Percentiles rank a stretch among this genome's conserved stretches.
phyloP scores from a whole-genome alignment of 1,284 basidiomycete species.

The Pterula multifida region DNA sequence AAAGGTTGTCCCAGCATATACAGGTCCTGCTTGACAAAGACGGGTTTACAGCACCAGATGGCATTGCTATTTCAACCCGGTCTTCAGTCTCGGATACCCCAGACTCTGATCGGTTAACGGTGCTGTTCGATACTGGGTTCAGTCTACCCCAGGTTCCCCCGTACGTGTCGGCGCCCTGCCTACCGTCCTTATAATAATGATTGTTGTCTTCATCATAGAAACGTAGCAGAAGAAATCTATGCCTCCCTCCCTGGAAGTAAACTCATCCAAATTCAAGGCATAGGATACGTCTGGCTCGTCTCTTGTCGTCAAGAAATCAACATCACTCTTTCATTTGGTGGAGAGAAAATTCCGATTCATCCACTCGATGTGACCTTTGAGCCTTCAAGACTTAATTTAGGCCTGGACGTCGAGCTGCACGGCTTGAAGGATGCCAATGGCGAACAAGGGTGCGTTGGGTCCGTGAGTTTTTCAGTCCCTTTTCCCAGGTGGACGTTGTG shows the following conservation, averaged over 20 bases:
- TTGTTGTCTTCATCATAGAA: constrained; percentile 18
- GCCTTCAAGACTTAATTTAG: constrained; percentile 14
- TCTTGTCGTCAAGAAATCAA: constrained; percentile 52
- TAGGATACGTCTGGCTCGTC: constrained; percentile 42
- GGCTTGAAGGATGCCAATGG: constrained; percentile 20
- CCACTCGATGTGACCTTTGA: constrained; percentile 45
- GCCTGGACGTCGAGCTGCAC: constrained; percentile 12
- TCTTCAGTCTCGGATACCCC: constrained; percentile 29
- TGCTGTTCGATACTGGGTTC: constrained; percentile 60
- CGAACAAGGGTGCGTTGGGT: constrained; percentile 33
- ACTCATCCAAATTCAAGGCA: constrained; percentile 27
- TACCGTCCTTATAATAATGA: too few relatives aligned
- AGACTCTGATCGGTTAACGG: constrained; percentile 33
- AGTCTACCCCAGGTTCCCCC: constrained; percentile 50
- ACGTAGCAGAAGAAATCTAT: constrained; percentile 46
- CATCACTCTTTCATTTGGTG: constrained; percentile 45
- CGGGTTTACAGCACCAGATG: constrained; percentile 39
- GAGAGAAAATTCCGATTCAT: constrained; percentile 42
- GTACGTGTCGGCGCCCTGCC: constrained; percentile 29
- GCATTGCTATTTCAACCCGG: constrained; percentile 28
- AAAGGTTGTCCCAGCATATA: constrained; percentile 34
- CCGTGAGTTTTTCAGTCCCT: constrained; percentile 23
- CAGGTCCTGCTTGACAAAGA: constrained; percentile 31
- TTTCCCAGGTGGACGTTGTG: constrained; percentile 3
- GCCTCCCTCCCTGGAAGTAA: constrained; percentile 34